phyloP scores from a whole-genome alignment of 2,329 filamentous ascomycete species.

The Fusarium illudens region DNA sequence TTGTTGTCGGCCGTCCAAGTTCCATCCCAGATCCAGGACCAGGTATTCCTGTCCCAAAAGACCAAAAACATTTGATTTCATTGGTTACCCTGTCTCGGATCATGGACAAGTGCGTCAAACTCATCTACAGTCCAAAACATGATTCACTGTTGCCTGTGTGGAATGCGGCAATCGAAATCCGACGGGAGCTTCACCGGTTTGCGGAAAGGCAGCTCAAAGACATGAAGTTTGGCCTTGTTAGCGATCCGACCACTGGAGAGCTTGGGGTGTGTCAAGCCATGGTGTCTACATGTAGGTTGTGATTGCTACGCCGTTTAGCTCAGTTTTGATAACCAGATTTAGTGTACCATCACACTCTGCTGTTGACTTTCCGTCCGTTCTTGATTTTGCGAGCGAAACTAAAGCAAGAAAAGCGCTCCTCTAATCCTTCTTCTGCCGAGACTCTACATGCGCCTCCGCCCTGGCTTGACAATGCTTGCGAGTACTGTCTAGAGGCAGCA shows the following conservation, averaged over 20 bases:
- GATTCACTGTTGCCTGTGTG: conserved; percentile 47
- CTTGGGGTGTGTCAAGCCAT: conserved; percentile 53
- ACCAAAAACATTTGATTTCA: conserved; percentile 50
- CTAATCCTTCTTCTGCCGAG: not conserved
- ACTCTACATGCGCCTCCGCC: conserved; percentile 34
- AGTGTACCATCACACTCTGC: conserved; percentile 55
- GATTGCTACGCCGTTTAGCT: not conserved
- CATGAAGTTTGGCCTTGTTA: conserved; percentile 47
- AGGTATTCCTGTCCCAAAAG: conserved; percentile 46
- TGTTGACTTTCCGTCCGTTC: conserved; percentile 55
- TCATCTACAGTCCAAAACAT: conserved; percentile 53
- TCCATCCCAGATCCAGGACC: conserved; percentile 50
- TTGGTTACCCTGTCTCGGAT: conserved; percentile 49
- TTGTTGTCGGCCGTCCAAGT: conserved; percentile 53
- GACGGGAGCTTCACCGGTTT: conserved; percentile 42
- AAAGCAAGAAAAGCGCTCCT: conserved; percentile 43
- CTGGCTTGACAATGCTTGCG: conserved; percentile 56
- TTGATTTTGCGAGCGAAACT: conserved; percentile 54
- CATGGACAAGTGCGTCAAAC: conserved; percentile 51
- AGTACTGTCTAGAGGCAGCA: conserved; percentile 52
- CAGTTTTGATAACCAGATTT: not conserved
- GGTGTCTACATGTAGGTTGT: conserved; percentile 49
- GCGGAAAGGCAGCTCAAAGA: conserved; percentile 43
- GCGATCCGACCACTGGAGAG: conserved; percentile 47
- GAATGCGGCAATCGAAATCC: conserved; percentile 45